Evolutionary conservation across 805 yeast genomes (phyloP), one percentile per base, ranked within the genome.

Genomic region (Kodamaea leandrae): DNA sequence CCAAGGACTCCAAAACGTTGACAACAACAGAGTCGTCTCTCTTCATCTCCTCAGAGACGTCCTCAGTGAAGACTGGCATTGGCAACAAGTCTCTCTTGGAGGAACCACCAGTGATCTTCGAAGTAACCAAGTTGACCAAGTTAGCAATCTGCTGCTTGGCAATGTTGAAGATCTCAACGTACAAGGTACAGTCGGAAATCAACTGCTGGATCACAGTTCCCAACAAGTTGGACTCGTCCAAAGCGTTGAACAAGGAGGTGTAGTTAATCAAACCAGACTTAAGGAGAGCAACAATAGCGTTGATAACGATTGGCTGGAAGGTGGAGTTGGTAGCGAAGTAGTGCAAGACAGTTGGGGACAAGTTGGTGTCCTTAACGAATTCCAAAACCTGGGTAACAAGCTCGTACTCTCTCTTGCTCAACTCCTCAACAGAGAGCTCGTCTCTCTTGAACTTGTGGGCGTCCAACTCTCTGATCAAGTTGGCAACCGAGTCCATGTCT

Each of bases 361-460:
- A 53, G 16, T 61, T 49, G 15, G 73, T 57, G 42, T 64, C 57
- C 40, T 67, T 61, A 19, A 68, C 51, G 19, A 67, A 63, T 5
- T 60, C 47, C 47, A 68, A 66, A 4, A 68, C 66, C 33, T 62
- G 54, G 36, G 74, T 68, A 23, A 68, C 72, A 42, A 68, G 61
- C 29, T 56, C 51, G 45, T 64, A 64, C 38, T 68, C 72, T 55
- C 73, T 56, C 38, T 61, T 62, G 33, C 53, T 39, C 24, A 68
- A 50, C 26, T 55, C 63, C 12, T 46, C 44, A 1, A 36, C 36
- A 29, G 41, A 15, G n/a, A 53, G 24, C 12, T 45, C 58, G 30
- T 60, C 64, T 49, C 72, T 56, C 51, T 64, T 66, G 8, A 47
- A 44, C 28, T 52, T 56, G 47, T 52, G 51, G 35, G 43, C 37